phyloP scores from a whole-genome alignment of 306 rosid genomes.

The Astragalus membranaceus region DNA sequence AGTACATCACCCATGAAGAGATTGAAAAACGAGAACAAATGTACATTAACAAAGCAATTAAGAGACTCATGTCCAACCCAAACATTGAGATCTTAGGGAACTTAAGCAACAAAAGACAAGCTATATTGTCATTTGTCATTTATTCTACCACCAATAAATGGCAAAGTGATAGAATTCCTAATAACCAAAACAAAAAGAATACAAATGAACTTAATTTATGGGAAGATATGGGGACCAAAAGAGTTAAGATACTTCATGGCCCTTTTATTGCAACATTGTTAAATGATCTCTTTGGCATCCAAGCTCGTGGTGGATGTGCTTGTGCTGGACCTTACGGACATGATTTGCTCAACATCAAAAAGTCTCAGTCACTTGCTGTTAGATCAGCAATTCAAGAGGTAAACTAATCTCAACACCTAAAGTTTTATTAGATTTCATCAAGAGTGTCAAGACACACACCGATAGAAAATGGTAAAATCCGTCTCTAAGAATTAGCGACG shows the following conservation, averaged over 20 bases:
- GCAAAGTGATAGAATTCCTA: background rate
- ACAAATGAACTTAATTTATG: conserved; percentile 31
- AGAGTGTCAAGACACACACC: background rate
- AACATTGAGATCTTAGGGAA: conserved; percentile 59
- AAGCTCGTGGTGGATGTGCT: conserved; percentile 81
- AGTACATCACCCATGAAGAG: conserved; percentile 40
- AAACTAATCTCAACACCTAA: background rate
- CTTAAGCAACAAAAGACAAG: conserved; percentile 44
- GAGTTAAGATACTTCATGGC: conserved; percentile 66
- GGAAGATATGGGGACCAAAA: conserved; percentile 40
- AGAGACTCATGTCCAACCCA: conserved; percentile 47
- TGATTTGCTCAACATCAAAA: conserved; percentile 44
- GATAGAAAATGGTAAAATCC: too few relatives aligned
- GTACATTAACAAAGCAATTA: conserved; percentile 39
- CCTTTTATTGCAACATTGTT: conserved; percentile 62
- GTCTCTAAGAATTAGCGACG: too few relatives aligned
- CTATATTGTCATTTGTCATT: conserved; percentile 61
- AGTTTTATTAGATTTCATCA: background rate
- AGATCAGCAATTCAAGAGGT: conserved; percentile 61
- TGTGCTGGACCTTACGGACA: conserved; percentile 94
- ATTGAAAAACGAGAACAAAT: conserved; percentile 54
- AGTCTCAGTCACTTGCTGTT: conserved; percentile 34
- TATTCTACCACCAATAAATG: conserved; percentile 30
- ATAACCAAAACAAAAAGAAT: background rate
- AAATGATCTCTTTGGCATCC: conserved; percentile 83